These are phyloP conservation scores for Anisogramma anomala DNA, from an alignment of 2,329 filamentous ascomycete genomes.

Conservation along the genomic window DNA sequence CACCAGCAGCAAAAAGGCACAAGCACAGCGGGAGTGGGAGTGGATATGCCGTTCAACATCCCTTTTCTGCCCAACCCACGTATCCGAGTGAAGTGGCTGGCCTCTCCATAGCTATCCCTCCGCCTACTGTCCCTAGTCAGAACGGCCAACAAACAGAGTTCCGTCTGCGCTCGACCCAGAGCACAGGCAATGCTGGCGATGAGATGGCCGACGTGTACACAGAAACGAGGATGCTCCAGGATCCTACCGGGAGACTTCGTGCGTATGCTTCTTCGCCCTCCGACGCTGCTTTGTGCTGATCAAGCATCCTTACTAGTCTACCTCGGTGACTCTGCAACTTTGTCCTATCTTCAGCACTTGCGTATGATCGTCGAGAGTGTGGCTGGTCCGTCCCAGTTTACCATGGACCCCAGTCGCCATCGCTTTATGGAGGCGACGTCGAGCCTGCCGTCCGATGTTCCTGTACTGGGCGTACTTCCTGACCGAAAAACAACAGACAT, in stretches of 20 bases:
- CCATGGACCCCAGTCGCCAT: constrained; percentile 43
- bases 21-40: constrained; percentile 16
- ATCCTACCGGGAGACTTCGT: constrained; percentile 45
- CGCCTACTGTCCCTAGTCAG: neutral
- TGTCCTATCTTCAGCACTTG: constrained; percentile 49
- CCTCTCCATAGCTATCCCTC: no score
- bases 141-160: constrained; percentile 20
- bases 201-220: constrained; percentile 46
- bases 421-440: constrained; percentile 45
- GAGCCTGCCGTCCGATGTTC: constrained; percentile 32
- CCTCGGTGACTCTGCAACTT: constrained; percentile 50
- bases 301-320: constrained; percentile 32
- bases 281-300: constrained; percentile 11
- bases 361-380: constrained; percentile 47
- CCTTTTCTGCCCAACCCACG: constrained; percentile 16
- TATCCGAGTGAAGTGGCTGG: no score
- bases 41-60: neutral
- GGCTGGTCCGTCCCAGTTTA: constrained; percentile 45
- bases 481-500: constrained; percentile 41
- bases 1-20: constrained; percentile 4
- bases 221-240: constrained; percentile 46
- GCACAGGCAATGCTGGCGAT: constrained; percentile 33
- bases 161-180: constrained; percentile 26
- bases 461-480: constrained; percentile 42
- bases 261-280: constrained; percentile 20